These are phyloP conservation scores for Solanum hybrid DNA, from an alignment of 305 asterid genomes.

Conservation along the genomic window DNA sequence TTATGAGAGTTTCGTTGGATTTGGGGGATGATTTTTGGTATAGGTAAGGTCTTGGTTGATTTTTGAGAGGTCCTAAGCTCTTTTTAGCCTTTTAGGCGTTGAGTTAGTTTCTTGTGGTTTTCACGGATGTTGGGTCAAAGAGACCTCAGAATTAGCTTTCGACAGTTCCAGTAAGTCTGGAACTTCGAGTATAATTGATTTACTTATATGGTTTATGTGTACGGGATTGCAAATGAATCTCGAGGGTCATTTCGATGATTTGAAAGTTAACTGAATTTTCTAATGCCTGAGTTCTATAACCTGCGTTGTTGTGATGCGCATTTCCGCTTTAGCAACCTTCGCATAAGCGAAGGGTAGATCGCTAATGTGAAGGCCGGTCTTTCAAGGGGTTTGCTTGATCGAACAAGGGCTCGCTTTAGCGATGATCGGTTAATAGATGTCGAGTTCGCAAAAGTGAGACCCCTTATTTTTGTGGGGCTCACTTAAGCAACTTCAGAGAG, in stretches of 20 bases:
- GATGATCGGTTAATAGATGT: fast-evolving
- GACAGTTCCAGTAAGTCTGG: background rate
- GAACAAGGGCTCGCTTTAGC: background rate
- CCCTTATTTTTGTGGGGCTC: background rate
- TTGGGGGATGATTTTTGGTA: background rate
- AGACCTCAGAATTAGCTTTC: background rate
- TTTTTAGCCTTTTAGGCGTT: background rate
- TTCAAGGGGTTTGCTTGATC: background rate
- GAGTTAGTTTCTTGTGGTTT: background rate
- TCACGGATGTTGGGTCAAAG: background rate
- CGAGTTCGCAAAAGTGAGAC: background rate
- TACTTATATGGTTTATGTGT: too few species aligned
- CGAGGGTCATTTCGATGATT: background rate
- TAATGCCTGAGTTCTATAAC: background rate
- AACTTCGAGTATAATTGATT: too few species aligned
- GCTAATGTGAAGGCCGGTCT: fast-evolving
- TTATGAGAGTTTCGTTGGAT: background rate
- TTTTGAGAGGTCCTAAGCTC: background rate
- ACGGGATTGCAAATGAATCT: background rate
- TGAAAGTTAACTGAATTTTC: background rate
- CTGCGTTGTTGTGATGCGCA: background rate
- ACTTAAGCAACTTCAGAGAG: background rate
- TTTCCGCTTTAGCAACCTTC: background rate
- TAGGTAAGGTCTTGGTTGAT: background rate
- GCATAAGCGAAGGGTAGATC: background rate